Evolutionary conservation across 805 yeast species (phyloP).

Genomic region (Ogataea kodamae): DNA sequence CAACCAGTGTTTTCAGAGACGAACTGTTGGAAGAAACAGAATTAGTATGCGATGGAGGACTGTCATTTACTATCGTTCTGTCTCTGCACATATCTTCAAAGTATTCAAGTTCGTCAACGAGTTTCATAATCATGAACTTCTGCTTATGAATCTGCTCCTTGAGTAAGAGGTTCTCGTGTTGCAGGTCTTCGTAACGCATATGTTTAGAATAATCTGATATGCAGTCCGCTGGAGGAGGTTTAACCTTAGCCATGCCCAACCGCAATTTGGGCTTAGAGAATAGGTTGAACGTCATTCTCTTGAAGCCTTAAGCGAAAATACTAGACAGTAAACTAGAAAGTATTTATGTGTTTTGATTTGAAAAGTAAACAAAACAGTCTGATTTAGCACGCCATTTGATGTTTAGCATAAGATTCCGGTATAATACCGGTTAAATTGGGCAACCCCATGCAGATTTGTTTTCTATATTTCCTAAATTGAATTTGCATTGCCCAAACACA

Average conservation of each 20-base stretch:
- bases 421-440: too few species aligned
- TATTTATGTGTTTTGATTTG: too few species aligned
- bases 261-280: conserved; percentile 13
- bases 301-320: too few species aligned
- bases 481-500: too few species aligned
- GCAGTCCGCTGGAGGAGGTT: not conserved
- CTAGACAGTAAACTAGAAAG: too few species aligned
- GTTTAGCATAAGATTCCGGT: too few species aligned
- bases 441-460: too few species aligned
- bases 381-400: too few species aligned
- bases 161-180: conserved; percentile 21
- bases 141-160: conserved; percentile 28
- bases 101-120: conserved; percentile 23
- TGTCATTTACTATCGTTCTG: conserved; percentile 1
- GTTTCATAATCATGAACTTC: conserved; percentile 23
- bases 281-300: conserved; percentile 6
- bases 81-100: conserved; percentile 3
- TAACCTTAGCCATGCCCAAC: not conserved
- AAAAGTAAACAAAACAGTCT: too few species aligned
- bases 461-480: too few species aligned
- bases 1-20: conserved; percentile 12
- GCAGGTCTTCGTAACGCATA: conserved; percentile 24
- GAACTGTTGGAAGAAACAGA: conserved; percentile 14
- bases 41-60: conserved; percentile 7
- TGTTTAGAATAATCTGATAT: conserved; percentile 17